Evolutionary conservation across 75 land plant genomes (phyloP), one percentile per base, ranked within the genome.

Genomic region (Pinus albicaulis): DNA sequence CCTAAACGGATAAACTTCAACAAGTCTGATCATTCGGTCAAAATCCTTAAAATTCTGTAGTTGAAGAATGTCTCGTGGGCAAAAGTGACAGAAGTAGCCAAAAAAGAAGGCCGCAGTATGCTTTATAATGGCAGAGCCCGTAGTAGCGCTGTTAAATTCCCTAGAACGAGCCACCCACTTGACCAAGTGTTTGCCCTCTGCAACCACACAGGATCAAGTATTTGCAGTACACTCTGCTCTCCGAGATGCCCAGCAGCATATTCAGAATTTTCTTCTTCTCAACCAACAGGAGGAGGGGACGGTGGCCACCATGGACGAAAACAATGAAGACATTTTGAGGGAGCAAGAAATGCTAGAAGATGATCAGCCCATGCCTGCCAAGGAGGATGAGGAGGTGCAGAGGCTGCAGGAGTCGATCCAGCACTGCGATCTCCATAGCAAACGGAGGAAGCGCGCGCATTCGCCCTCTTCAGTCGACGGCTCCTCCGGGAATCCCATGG

Each of bases 171-270:
- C 57, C 41, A 25, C 31, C 1, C 74, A 72, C n/a, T 24, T 72
- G 28, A 24, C 74, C 52, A 72, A 72, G 16, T 72, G 56, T 55
- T 17, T 72, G 74, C 74, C 74, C 19, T 11, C 57, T 26, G 74
- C 57, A 52, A 55, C 55, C 24, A 53, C 20, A 3, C 74, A 52
- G 25, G 52, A 72, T 12, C 52, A 72, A 25, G 44, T 72, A 7
- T 52, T 34, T 53, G 56, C 57, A 55, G 14, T 72, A 4, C 55
- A 72, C 74, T 24, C 55, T 0, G 41, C 57, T 72, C 74, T 72
- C 3, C 52, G 57, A 23, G 74, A 72, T 5, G 56, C 74, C 4
- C 74, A 72, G 11, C 31, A 24, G 20, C 24, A 22, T 57, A 72
- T 72, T 26, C 55, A 72, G 15, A 52, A 52, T 71, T 71, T 72